Evolutionary conservation across 371 early-diverging fungal species (phyloP).

Genomic region (Mucor saturninus): DNA sequence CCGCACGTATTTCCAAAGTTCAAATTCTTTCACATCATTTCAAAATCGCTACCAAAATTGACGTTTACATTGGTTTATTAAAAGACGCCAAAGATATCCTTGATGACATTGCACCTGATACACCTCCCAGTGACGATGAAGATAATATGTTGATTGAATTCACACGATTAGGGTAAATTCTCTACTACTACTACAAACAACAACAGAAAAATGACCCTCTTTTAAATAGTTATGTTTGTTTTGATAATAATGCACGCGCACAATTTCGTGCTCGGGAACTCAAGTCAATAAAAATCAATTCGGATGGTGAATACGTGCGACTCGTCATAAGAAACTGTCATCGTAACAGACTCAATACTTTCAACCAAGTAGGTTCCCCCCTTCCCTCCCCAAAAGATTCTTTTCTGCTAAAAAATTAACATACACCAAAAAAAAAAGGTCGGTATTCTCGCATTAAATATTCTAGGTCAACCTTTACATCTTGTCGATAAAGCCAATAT

Average conservation of each 20-base stretch:
- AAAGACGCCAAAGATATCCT: constrained; percentile 35
- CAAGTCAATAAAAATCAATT: constrained; percentile 76
- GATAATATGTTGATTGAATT: constrained; percentile 48
- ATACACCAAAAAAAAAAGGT: constrained; percentile 38
- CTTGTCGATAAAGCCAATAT: constrained; percentile 13
- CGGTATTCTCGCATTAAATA: constrained; percentile 63
- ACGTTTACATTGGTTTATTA: constrained; percentile 64
- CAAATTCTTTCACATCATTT: constrained; percentile 81
- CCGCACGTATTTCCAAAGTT: constrained; percentile 69
- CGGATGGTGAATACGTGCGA: constrained; percentile 74
- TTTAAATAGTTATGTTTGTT: constrained; percentile 42
- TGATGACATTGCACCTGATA: constrained; percentile 27
- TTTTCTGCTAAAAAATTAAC: not conserved
- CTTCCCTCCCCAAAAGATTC: no score
- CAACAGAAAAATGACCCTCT: not conserved
- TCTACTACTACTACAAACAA: no score
- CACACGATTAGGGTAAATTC: constrained; percentile 36
- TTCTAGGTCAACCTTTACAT: constrained; percentile 52
- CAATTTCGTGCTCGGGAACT: constrained; percentile 68
- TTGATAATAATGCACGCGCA: constrained; percentile 51
- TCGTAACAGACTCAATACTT: constrained; percentile 73
- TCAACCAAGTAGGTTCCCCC: constrained; percentile 66
- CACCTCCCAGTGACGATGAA: constrained; percentile 23
- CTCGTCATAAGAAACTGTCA: constrained; percentile 74
- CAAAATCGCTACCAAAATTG: constrained; percentile 80